phyloP scores from a whole-genome alignment of 1,284 basidiomycete species.

The Phylloboletellus chloephorus region DNA sequence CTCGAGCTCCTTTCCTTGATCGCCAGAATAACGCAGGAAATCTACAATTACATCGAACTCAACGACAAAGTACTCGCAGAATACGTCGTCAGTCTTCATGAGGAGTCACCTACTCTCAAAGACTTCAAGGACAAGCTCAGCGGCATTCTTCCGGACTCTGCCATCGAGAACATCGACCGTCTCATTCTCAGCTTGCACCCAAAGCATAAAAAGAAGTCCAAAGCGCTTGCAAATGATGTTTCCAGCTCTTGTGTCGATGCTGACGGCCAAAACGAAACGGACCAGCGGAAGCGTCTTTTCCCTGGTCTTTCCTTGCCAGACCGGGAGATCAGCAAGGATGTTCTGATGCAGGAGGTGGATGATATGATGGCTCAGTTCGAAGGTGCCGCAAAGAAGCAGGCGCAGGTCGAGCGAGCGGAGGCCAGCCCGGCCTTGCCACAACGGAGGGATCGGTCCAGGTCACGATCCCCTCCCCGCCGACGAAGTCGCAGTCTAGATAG shows the following conservation, averaged over 20 bases:
- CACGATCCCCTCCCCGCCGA: constrained; percentile 41
- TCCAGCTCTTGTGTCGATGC: constrained; percentile 29
- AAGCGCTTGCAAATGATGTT: constrained; percentile 42
- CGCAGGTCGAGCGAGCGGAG: constrained; percentile 41
- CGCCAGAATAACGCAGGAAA: constrained; percentile 84
- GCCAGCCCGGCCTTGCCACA: constrained; percentile 54
- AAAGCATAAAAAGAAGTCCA: constrained; percentile 81
- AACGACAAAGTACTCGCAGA: constrained; percentile 93
- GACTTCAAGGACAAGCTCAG: constrained; percentile 83
- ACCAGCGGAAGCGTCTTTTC: constrained; percentile 81
- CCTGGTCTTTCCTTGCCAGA: constrained; percentile 89
- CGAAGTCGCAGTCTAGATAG: constrained; percentile 54
- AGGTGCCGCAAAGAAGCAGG: constrained; percentile 58
- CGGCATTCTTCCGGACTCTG: constrained; percentile 84
- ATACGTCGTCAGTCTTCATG: constrained; percentile 92
- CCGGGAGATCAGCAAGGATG: constrained; percentile 62
- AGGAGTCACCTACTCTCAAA: constrained; percentile 66
- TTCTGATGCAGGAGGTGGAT: constrained; percentile 75
- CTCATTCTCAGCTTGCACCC: constrained; percentile 94
- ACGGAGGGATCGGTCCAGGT: constrained; percentile 44
- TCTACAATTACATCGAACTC: constrained; percentile 78
- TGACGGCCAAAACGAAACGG: constrained; percentile 50
- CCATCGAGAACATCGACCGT: constrained; percentile 90
- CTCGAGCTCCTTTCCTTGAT: constrained; percentile 89
- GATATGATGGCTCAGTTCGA: constrained; percentile 81